phyloP scores from a whole-genome alignment of 306 rosid species.

The Vicia villosa region DNA sequence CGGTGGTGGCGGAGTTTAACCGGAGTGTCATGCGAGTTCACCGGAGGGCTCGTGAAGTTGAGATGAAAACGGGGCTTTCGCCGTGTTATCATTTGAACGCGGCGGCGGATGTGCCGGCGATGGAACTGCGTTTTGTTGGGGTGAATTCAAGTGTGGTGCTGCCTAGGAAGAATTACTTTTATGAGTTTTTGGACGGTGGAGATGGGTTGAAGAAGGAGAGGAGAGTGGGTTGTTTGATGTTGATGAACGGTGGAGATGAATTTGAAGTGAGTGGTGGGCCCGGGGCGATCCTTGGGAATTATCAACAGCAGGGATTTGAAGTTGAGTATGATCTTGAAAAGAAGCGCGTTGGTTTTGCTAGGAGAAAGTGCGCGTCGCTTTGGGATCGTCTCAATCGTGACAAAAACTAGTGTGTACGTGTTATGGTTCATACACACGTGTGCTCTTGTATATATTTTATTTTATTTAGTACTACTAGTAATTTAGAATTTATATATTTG shows the following conservation, averaged over 20 bases:
- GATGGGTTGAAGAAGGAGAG: slow-evolving; percentile 46
- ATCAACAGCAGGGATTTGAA: slow-evolving; percentile 89
- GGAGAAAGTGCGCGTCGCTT: slow-evolving; percentile 67
- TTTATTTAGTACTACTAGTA: too few species aligned
- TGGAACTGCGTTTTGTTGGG: slow-evolving; percentile 62
- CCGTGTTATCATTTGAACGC: slow-evolving; percentile 63
- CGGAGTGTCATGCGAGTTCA: slow-evolving; percentile 48
- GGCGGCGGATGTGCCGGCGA: slow-evolving; percentile 46
- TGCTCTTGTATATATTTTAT: background rate
- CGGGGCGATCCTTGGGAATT: slow-evolving; percentile 77
- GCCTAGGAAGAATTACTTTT: slow-evolving; percentile 73
- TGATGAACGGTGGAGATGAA: slow-evolving; percentile 90
- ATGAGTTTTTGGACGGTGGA: slow-evolving; percentile 68
- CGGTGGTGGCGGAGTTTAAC: slow-evolving; percentile 66
- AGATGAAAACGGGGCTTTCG: slow-evolving; percentile 59
- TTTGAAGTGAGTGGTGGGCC: slow-evolving; percentile 68
- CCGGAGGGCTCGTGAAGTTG: slow-evolving; percentile 57
- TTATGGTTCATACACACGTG: background rate
- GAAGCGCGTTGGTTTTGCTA: slow-evolving; percentile 73
- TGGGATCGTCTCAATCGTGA: slow-evolving; percentile 62
- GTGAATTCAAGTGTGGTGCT: slow-evolving; percentile 64
- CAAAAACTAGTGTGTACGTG: slow-evolving; percentile 14
- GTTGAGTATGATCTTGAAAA: slow-evolving; percentile 74
- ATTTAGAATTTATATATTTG: too few species aligned
- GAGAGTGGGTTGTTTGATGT: slow-evolving; percentile 82